Percentiles rank a stretch among this genome's conserved stretches.
These are phyloP conservation scores for Candida freyschussii DNA, from an alignment of 1,139 yeast species.

Conservation along the genomic window DNA sequence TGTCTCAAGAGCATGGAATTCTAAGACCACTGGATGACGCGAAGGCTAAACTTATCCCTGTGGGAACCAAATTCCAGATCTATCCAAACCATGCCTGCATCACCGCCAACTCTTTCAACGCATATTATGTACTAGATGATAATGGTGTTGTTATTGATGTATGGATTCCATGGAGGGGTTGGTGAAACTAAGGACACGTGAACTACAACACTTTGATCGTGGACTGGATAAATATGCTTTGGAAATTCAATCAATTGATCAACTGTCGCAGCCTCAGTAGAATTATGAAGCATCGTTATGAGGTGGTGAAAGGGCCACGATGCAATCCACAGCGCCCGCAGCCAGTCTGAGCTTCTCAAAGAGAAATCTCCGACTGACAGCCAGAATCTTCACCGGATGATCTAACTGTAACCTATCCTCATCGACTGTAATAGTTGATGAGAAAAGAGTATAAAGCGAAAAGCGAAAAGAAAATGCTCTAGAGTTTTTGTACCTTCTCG, in stretches of 20 bases:
- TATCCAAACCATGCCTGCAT: conserved; percentile 76
- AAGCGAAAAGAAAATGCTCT: no score
- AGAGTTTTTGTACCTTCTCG: no score
- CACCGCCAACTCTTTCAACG: conserved; percentile 59
- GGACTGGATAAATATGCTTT: no score
- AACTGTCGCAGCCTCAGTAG: conserved; percentile 29
- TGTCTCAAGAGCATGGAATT: conserved; percentile 66
- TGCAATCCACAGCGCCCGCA: conserved; percentile 37
- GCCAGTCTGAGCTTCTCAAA: no score
- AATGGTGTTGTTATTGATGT: conserved; percentile 51
- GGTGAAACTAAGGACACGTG: no score
- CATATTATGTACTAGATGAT: conserved; percentile 51
- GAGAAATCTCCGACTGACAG: no score
- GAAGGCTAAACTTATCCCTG: conserved; percentile 37
- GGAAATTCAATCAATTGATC: conserved; percentile 10
- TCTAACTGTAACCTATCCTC: conserved; percentile 46
- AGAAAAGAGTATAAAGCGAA: conserved; percentile 25
- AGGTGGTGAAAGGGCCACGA: conserved; percentile 38
- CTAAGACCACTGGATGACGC: conserved; percentile 34
- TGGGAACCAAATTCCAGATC: conserved; percentile 52
- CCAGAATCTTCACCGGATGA: conserved; percentile 43
- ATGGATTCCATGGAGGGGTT: conserved; percentile 68
- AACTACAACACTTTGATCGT: no score
- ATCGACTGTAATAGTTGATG: conserved; percentile 66
- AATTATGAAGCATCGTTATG: conserved; percentile 26